phyloP scores from a whole-genome alignment of 1,284 basidiomycete species.

The Acaromyces ingoldii region DNA sequence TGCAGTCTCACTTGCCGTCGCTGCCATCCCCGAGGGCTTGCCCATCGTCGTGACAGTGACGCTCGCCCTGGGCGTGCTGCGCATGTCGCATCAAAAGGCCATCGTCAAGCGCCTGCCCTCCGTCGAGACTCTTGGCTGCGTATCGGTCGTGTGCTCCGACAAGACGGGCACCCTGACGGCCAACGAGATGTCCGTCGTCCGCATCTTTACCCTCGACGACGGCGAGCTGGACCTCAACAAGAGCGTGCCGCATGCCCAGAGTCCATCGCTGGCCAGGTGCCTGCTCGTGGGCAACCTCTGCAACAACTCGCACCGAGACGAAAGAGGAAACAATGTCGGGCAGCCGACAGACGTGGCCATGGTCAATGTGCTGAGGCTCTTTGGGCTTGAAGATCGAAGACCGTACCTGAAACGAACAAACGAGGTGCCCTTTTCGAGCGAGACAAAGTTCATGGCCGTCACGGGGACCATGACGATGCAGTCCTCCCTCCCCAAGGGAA shows the following conservation, averaged over 20 bases:
- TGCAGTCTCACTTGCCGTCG: conserved; percentile 85
- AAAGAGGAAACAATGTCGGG: conserved; percentile 71
- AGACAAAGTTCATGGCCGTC: conserved; percentile 86
- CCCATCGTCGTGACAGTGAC: conserved; percentile 97
- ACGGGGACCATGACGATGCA: conserved; percentile 61
- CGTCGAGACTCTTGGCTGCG: conserved; percentile 86
- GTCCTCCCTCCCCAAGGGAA: conserved; percentile 18
- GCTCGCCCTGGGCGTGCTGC: conserved; percentile 82
- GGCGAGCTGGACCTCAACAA: conserved; percentile 15
- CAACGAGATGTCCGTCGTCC: conserved; percentile 90
- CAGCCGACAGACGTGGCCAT: conserved; percentile 92
- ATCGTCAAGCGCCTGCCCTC: conserved; percentile 96
- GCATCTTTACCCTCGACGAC: conserved; percentile 77
- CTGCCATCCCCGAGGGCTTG: conserved; percentile 92
- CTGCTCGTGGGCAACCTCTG: conserved; percentile 58
- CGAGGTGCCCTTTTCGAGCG: conserved; percentile 86
- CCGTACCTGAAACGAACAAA: conserved; percentile 65
- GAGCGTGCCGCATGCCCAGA: conserved; percentile 36
- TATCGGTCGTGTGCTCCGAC: conserved; percentile 93
- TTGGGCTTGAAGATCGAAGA: conserved; percentile 68
- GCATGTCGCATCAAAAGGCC: conserved; percentile 89
- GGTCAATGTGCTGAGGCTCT: conserved; percentile 70
- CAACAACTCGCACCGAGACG: conserved; percentile 62
- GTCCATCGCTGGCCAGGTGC: conserved; percentile 66
- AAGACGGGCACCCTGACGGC: conserved; percentile 96